phyloP scores from a whole-genome alignment of 192 early-diverging fungal genomes.

The Podila epigama region DNA sequence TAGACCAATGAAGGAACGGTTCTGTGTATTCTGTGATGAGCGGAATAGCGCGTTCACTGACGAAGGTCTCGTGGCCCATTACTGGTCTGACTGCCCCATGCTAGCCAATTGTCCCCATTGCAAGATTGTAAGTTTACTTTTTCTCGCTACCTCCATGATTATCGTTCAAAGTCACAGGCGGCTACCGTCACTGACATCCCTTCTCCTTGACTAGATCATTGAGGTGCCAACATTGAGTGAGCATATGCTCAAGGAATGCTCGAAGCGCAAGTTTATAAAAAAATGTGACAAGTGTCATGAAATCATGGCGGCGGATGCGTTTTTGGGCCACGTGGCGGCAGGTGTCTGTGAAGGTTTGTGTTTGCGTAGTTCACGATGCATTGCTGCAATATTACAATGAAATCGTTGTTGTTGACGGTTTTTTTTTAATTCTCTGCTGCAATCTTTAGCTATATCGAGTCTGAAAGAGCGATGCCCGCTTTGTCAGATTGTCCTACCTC shows the following conservation, averaged over 20 bases:
- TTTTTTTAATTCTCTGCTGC: constrained; percentile 29
- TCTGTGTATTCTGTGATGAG: constrained; percentile 83
- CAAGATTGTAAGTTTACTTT: constrained; percentile 61
- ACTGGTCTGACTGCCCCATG: constrained; percentile 80
- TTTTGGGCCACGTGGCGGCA: constrained; percentile 55
- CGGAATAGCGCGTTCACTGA: constrained; percentile 68
- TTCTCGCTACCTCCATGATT: not conserved
- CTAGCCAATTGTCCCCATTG: constrained; percentile 74
- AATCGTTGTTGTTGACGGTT: not conserved
- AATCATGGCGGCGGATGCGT: constrained; percentile 60
- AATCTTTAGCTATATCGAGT: too few species aligned
- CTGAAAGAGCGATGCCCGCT: constrained; percentile 63
- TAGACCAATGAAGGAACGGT: constrained; percentile 31
- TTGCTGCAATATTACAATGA: not conserved
- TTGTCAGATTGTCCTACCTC: constrained; percentile 62
- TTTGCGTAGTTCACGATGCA: not conserved
- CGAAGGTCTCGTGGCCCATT: constrained; percentile 75
- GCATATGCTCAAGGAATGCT: constrained; percentile 74
- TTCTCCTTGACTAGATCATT: constrained; percentile 61
- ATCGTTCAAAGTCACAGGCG: not conserved
- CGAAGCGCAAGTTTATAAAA: constrained; percentile 61
- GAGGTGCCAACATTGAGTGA: constrained; percentile 72
- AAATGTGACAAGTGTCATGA: constrained; percentile 70
- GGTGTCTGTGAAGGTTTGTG: constrained; percentile 31
- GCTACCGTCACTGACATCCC: not conserved